Base-by-base conservation (phyloP, 352 stramenopile species). In the Globisporangium heterothallicum region DNA sequence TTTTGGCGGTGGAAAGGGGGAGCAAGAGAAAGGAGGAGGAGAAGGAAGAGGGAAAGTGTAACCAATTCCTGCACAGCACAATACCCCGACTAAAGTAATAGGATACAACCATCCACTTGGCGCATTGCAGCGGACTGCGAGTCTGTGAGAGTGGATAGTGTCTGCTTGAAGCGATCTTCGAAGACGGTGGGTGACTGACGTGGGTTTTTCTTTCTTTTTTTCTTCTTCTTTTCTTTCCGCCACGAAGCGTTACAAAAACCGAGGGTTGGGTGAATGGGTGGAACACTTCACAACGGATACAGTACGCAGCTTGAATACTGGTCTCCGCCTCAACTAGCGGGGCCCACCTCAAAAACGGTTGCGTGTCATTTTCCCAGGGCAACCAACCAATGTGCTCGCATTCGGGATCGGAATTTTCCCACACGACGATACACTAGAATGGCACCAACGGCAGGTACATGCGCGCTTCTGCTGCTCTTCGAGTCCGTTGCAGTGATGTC, bases 181-280 rank as follows among this genome's bases (percentile, higher is more conserved):
- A 16, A 38, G 30, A 13, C 16, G 10, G 10, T 36, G 30, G 30
- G 4, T 3, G 3, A 38, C 32, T 38, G 1, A 18, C 10, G 32
- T 38, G 32, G 32, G 32, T 18, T 18, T 38, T 38, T 38, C 32
- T 38, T 6, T 16, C 12, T 10, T 38, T 38, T 38, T 16, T 10
- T 38, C n/a, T 38, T 38, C 32, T 38, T n/a, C n/a, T n/a, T n/a
- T 38, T 38, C 32, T 38, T 18, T 38, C 32, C 42, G 43, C 44
- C 6, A 6, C 19, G 18, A 18, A 41, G 26, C 44, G 44, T 24
- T 51, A 19, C 26, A 44, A 19, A 27, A 24, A 5, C 0, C 6
- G 29, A 27, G 14, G 1, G 14, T 48, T n/a, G 32, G 32, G 32
- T 38, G 32, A 18, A 12, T 38, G 32, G 32, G 32, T 38, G 32